Conservation (phyloP, 2,329 filamentous ascomycete species). For the Venturia pyrina region DNA sequence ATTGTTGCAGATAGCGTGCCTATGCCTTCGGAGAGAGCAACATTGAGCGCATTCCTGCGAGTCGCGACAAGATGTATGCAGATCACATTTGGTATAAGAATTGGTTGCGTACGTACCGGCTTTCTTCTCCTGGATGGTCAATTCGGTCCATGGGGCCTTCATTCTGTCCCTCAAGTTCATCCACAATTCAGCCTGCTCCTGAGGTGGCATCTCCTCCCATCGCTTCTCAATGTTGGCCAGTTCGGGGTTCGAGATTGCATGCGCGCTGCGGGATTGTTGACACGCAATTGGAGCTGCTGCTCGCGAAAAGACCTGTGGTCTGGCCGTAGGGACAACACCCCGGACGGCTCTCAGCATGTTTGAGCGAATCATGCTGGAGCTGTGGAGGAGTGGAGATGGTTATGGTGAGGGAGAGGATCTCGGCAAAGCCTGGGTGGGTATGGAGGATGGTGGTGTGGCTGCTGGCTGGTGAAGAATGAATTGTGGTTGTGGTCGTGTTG, state of each 20-base stretch:
- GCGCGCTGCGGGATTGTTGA: slow-evolving; percentile 52
- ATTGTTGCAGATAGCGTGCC: neutral
- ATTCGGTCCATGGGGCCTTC: slow-evolving; percentile 93
- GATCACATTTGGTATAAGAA: neutral
- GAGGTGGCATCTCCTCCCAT: slow-evolving; percentile 95
- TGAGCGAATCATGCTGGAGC: slow-evolving; percentile 27
- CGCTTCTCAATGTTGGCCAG: slow-evolving; percentile 98
- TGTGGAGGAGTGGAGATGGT: slow-evolving; percentile 2
- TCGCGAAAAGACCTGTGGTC: slow-evolving; percentile 3
- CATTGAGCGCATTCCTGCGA: slow-evolving; percentile 8
- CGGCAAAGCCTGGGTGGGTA: slow-evolving; percentile 10
- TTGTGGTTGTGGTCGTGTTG: slow-evolving; percentile 4
- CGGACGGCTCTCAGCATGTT: slow-evolving; percentile 27
- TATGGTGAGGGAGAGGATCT: neutral
- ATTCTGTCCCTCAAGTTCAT: slow-evolving; percentile 97
- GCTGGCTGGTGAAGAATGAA: neutral
- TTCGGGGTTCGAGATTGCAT: slow-evolving; percentile 96
- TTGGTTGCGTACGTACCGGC: slow-evolving; percentile 63
- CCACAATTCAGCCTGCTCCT: slow-evolving; percentile 99
- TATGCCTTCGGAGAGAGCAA: slow-evolving; percentile 12
- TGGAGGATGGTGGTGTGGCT: slow-evolving; percentile 17
- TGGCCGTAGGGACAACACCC: slow-evolving; percentile 3
- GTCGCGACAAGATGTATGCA: slow-evolving; percentile 5
- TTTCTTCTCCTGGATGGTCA: slow-evolving; percentile 97
- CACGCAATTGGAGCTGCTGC: neutral